Base-by-base conservation (phyloP, 371 early-diverging fungal genomes). In the Rhizopus delemar region DNA sequence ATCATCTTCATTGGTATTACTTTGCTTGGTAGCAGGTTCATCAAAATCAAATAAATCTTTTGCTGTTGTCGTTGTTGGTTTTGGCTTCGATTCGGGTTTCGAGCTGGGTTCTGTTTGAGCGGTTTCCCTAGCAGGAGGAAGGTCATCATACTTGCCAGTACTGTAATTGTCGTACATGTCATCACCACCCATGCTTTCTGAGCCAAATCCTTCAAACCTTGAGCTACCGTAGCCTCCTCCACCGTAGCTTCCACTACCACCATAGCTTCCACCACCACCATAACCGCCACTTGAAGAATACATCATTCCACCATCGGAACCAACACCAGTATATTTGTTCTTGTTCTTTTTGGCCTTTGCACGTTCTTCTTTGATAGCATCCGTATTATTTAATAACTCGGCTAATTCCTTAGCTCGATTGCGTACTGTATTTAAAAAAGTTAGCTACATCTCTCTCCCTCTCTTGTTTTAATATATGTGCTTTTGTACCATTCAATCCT, bases 331-430 rank as follows among this genome's bases (percentile, higher is more conserved):
- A 63, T 93, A 97, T 74, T 97, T 97, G 69, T 84, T 78, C 31
- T 90, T 83, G 69, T 93, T 97, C 35, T 81, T 84, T 65, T 87
- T 89, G 12, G 98, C 96, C 65, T 91, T 93, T 60, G 86, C 86
- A 13, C 98, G 86, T 63, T 98, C 98, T 12, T 78, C 79, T 38
- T 85, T 87, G 62, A 97, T 87, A 12, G 73, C 81, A 8, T 93
- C 88, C 29, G 81, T 85, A 68, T 91, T 83, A 46, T 81, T 82
- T 29, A 96, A 67, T 52, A 96, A 71, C 7, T 94, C 95, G 0
- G 85, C 79, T 41, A 98, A 80, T 74, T 96, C 94, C 68, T 92
- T 93, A 16, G 97, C 92, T 15, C 97, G 84, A 63, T 93, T 90
- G 32, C 93, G 90, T 39, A 97, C 93, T 92, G 63, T 34, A 51